phyloP scores from a whole-genome alignment of 2,329 filamentous ascomycete genomes.

The Ophiostoma sp. region DNA sequence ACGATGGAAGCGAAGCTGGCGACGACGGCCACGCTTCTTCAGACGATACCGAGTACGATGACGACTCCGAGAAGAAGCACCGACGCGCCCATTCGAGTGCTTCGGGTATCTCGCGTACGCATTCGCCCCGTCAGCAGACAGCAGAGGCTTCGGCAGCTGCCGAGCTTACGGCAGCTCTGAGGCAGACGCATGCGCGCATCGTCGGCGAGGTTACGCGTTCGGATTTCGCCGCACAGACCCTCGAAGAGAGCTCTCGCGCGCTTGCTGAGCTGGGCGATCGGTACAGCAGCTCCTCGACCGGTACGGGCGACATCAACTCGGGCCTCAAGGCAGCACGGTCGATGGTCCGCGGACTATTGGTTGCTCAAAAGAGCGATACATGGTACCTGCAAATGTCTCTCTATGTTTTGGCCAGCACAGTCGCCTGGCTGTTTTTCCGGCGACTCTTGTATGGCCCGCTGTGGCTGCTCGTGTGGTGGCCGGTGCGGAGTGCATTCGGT shows the following conservation, averaged over 20 bases:
- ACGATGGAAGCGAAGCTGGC: constrained; percentile 29
- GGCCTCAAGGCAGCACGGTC: constrained; percentile 69
- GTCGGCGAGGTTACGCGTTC: constrained; percentile 77
- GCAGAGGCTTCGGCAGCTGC: constrained; percentile 67
- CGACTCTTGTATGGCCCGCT: constrained; percentile 80
- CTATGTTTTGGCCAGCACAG: constrained; percentile 71
- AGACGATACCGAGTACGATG: no score
- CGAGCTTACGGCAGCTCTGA: constrained; percentile 78
- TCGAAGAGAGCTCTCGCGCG: constrained; percentile 76
- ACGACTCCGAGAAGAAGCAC: no score
- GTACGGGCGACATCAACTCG: constrained; percentile 68
- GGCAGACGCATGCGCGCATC: constrained; percentile 82
- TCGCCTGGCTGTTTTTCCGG: constrained; percentile 80
- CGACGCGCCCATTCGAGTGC: no score
- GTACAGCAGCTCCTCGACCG: constrained; percentile 65
- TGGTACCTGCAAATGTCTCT: constrained; percentile 95
- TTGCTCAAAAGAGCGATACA: constrained; percentile 90
- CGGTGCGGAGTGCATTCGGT: constrained; percentile 51
- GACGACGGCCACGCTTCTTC: constrained; percentile 1
- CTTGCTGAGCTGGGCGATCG: constrained; percentile 74
- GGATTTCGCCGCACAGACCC: constrained; percentile 82
- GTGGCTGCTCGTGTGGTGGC: constrained; percentile 84
- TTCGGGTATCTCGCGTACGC: constrained; percentile 47
- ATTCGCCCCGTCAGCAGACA: constrained; percentile 30
- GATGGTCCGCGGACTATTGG: constrained; percentile 71